Percentiles rank a stretch among this genome's conserved stretches.
Conservation (phyloP, 441 rosid species). For the Daphne laureola region DNA sequence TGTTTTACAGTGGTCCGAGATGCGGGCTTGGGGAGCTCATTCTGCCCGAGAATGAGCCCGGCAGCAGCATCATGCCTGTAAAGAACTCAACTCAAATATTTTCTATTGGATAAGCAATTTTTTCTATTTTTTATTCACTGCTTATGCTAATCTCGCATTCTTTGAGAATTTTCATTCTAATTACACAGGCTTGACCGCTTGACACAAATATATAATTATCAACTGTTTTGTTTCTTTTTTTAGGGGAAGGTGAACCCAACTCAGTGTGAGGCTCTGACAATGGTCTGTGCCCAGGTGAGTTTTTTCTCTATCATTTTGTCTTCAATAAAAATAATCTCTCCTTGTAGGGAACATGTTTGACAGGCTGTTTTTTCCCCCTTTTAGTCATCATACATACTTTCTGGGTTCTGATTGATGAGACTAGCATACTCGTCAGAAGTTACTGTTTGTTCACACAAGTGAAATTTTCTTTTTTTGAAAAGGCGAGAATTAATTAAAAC, state of each 20-base stretch:
- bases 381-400: no score
- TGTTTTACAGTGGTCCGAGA: constrained; percentile 76
- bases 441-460: constrained; percentile 1
- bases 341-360: neutral
- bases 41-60: constrained; percentile 99
- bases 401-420: no score
- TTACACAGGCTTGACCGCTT: neutral
- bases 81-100: constrained; percentile 9
- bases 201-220: constrained; percentile 4
- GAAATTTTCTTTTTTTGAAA: no score
- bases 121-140: neutral
- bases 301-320: constrained; percentile 10
- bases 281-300: constrained; percentile 95
- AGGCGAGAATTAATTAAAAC: no score
- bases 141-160: no score
- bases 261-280: constrained; percentile 94
- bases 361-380: no score
- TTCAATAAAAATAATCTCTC: constrained; percentile 6
- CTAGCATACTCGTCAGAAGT: constrained; percentile 6
- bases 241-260: constrained; percentile 99
- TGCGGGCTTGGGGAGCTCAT: constrained; percentile 97
- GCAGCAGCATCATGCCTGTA: constrained; percentile 99
- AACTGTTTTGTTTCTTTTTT: constrained; percentile 18
- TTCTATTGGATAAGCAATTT: constrained; percentile 1
- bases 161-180: no score